Evolutionary conservation across 805 yeast genomes (phyloP), one percentile per base, ranked within the genome.

Genomic region (Candida broadrunensis): DNA sequence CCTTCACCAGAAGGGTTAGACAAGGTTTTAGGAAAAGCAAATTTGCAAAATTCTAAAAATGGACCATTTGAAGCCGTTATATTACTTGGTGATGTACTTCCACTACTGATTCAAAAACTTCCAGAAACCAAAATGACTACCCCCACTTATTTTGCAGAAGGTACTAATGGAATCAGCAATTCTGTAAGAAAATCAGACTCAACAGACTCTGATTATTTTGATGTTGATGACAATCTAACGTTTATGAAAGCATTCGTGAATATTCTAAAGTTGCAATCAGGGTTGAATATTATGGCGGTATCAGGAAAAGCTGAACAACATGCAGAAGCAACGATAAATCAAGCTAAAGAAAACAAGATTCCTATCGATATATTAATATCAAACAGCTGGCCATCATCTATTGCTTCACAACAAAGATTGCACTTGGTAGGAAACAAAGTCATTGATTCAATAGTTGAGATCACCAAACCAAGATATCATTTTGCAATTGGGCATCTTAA

Each of bases 1-100:
- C 81, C 82, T 3, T 46, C 63, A 15, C 63, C 72, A 1, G 47
- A 61, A 1, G 54, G 60, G 6, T 46, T 82, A 6, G 67, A 70
- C 0, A 76, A 74, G 43, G 65, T 76, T 0, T 49, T 75, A 5
- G 57, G 50, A 31, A 70, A 74, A 38, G 70, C 80, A 3, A 75
- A 78, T 49, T 45, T 64, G 1, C 69, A 83, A 37, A 65, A 81
- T 49, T 43, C 54, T 17, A 82, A 78, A 49, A 80, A 80, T 33
- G 89, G 89, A 0, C 88, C 88, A 0, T 84, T 84, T 51, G 82
- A 74, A 35, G 64, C 74, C 2, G 73, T 75, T 0, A 30, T 83
- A 1, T 51, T 82, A 4, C 49, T 83, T 5, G 86, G 87, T 0
- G 77, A 77, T 47, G 55, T 68, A 1, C 41, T 58, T 9, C 46